These are phyloP conservation scores for Mucor velutinosus DNA, from an alignment of 371 early-diverging fungal genomes.

Conservation along the genomic window DNA sequence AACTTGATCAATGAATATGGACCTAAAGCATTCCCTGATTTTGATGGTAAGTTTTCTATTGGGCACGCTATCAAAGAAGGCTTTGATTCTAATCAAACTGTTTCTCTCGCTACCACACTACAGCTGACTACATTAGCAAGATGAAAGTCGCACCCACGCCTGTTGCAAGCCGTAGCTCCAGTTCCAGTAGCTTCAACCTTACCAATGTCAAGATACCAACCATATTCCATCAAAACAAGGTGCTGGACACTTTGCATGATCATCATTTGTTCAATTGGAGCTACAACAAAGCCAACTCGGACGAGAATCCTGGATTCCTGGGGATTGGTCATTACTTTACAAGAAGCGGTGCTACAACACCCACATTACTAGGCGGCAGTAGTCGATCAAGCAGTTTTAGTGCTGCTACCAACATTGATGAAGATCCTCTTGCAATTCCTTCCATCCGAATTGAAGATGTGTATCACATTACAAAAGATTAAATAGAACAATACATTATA, in stretches of 20 bases:
- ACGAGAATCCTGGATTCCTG: conserved; percentile 21
- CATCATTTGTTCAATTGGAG: conserved; percentile 20
- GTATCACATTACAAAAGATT: conserved; percentile 8
- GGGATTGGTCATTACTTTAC: conserved; percentile 23
- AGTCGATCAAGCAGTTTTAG: conserved; percentile 35
- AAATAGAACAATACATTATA: not conserved
- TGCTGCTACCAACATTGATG: conserved; percentile 3
- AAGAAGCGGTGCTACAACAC: conserved; percentile 27
- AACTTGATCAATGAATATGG: conserved; percentile 82
- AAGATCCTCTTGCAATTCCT: not conserved
- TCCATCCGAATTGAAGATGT: conserved; percentile 7
- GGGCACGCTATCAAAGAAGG: not conserved
- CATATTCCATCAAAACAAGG: conserved; percentile 57
- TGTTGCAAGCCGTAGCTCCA: conserved; percentile 9
- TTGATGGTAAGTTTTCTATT: conserved; percentile 44
- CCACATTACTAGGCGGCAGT: not conserved
- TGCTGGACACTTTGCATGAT: conserved; percentile 68
- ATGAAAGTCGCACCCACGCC: conserved; percentile 9
- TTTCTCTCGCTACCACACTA: not conserved
- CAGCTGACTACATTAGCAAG: conserved; percentile 19
- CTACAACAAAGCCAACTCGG: conserved; percentile 14
- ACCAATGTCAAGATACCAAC: conserved; percentile 14
- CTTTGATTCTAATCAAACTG: not conserved
- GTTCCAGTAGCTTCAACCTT: conserved; percentile 14
- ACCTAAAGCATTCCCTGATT: conserved; percentile 80